Conservation (phyloP, 495 filamentous ascomycete genomes). For the Podospora tetraspora region DNA sequence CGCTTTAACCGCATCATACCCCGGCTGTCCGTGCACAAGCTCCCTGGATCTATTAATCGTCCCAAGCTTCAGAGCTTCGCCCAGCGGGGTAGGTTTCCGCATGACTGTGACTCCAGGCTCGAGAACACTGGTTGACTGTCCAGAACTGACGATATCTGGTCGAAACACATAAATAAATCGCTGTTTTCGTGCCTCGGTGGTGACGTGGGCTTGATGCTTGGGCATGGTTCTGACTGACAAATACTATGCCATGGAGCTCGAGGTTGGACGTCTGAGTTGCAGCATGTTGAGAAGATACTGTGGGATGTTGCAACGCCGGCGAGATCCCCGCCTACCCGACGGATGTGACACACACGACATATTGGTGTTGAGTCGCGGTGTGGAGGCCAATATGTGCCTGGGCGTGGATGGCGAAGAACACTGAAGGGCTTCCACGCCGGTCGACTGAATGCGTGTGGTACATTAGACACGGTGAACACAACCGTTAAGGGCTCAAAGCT, state of each 20-base stretch:
- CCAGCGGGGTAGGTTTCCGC: constrained; percentile 16
- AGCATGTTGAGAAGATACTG: not conserved
- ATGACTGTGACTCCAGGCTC: not conserved
- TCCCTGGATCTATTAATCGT: constrained; percentile 5
- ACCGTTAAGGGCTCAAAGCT: not conserved
- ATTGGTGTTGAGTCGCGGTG: not conserved
- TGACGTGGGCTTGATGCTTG: constrained; percentile 15
- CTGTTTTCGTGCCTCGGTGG: constrained; percentile 14
- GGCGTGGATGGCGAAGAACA: not conserved
- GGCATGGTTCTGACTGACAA: constrained; percentile 16
- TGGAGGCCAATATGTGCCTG: not conserved
- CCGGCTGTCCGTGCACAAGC: constrained; percentile 9
- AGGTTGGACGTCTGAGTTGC: not conserved
- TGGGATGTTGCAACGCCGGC: not conserved
- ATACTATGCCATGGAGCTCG: constrained; percentile 4
- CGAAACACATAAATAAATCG: constrained; percentile 31
- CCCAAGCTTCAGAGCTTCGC: constrained; percentile 20
- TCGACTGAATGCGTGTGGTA: not conserved
- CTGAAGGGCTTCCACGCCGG: not conserved
- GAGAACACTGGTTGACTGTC: constrained; percentile 13
- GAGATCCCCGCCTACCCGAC: not conserved
- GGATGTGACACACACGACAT: not conserved
- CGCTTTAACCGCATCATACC: constrained; percentile 29
- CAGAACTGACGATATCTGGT: constrained; percentile 14
- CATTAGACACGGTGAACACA: not conserved